Conservation (phyloP, 352 stramenopile genomes). For the Phytophthora pinifolia region DNA sequence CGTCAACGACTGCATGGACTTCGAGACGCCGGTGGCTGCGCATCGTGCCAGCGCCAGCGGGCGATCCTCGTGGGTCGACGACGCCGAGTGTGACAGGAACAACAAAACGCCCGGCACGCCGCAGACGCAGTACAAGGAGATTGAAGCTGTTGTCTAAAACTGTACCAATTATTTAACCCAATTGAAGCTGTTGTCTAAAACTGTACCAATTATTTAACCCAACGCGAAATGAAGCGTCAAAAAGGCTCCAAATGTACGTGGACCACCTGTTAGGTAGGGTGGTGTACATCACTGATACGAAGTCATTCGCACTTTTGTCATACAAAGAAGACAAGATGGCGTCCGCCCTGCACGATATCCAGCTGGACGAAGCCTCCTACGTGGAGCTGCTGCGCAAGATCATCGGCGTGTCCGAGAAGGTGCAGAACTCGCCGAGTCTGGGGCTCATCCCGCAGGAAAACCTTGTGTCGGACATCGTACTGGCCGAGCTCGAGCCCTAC, state of each 20-base stretch:
- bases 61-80: slow-evolving; percentile 35
- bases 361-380: slow-evolving; percentile 78
- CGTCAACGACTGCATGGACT: slow-evolving; percentile 57
- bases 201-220: too few species aligned
- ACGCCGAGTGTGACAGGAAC: slow-evolving; percentile 7
- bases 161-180: too few species aligned
- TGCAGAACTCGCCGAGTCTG: slow-evolving; percentile 66
- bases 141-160: slow-evolving; percentile 42
- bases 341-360: slow-evolving; percentile 38
- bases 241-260: too few species aligned
- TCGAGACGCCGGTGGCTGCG: slow-evolving; percentile 33
- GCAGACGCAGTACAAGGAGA: slow-evolving; percentile 33
- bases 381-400: slow-evolving; percentile 85
- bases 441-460: slow-evolving; percentile 85
- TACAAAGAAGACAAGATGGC: slow-evolving; percentile 3
- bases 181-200: slow-evolving; percentile 42
- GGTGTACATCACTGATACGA: neutral
- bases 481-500: slow-evolving; percentile 79
- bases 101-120: slow-evolving; percentile 21
- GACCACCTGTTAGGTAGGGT: neutral
- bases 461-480: slow-evolving; percentile 82
- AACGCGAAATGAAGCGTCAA: slow-evolving; percentile 7
- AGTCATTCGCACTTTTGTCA: slow-evolving; percentile 17
- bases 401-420: slow-evolving; percentile 78
- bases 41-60: slow-evolving; percentile 20